Conservation (phyloP, 2,329 filamentous ascomycete species). For the Rachicladosporium sp. region DNA sequence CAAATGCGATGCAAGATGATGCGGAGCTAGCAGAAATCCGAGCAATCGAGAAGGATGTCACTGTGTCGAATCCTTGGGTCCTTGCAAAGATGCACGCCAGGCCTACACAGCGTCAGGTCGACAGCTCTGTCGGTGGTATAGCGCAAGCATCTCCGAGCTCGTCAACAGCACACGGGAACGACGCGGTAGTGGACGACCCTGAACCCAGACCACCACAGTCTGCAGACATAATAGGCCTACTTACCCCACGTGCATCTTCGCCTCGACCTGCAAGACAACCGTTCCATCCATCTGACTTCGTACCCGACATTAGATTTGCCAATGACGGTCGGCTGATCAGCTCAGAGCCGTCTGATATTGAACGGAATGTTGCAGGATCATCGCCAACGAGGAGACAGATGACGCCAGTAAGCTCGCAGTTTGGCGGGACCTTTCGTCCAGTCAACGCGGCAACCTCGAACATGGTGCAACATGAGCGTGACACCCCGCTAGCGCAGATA, state of each 20-base stretch:
- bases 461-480: too few relatives aligned
- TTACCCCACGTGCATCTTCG: constrained; percentile 22
- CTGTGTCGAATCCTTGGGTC: constrained; percentile 37
- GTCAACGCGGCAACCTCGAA: too few relatives aligned
- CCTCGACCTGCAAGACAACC: constrained; percentile 9
- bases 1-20: constrained; percentile 8
- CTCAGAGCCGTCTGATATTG: neutral
- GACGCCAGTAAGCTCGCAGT: too few relatives aligned
- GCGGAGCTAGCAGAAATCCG: constrained; percentile 21
- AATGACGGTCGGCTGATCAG: constrained; percentile 12
- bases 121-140: neutral
- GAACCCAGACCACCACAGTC: neutral
- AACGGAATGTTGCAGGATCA: too few relatives aligned
- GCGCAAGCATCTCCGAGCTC: neutral
- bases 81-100: constrained; percentile 35
- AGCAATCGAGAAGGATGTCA: constrained; percentile 21
- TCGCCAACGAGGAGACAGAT: too few relatives aligned
- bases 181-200: neutral
- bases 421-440: too few relatives aligned
- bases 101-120: neutral
- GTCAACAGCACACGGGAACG: neutral
- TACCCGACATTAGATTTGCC: constrained; percentile 10
- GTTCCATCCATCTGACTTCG: constrained; percentile 14
- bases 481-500: too few relatives aligned
- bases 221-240: constrained; percentile 5